Evolutionary conservation across 2,329 filamentous ascomycete species (phyloP).

Genomic region (Colletotrichum nymphaeae): DNA sequence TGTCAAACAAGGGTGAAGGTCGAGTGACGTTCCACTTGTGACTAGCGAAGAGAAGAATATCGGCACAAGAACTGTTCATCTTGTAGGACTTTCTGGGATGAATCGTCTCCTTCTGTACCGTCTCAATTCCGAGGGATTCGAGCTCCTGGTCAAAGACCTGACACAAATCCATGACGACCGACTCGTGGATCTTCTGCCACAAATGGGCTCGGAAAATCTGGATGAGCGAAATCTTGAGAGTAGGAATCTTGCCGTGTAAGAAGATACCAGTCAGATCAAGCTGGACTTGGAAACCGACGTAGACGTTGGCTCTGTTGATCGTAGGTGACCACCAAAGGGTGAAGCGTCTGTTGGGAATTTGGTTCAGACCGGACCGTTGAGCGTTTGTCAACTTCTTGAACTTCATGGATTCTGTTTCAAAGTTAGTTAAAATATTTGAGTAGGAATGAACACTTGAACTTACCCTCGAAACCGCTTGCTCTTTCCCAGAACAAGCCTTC

Average conservation of each 20-base stretch:
- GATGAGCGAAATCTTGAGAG: conserved; percentile 96
- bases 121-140: conserved; percentile 95
- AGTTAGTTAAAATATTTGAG: neutral
- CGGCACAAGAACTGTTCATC: conserved; percentile 99
- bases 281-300: conserved; percentile 99
- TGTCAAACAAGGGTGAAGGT: conserved; percentile 93
- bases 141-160: conserved; percentile 98
- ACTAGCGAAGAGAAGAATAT: conserved; percentile 95
- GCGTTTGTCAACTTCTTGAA: conserved; percentile 99
- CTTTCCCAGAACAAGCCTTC: conserved; percentile 95
- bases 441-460: too few species aligned
- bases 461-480: conserved; percentile 42
- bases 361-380: conserved; percentile 94
- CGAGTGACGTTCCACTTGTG: conserved; percentile 99
- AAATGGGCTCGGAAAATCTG: conserved; percentile 99
- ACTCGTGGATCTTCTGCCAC: conserved; percentile 99
- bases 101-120: conserved; percentile 98
- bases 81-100: conserved; percentile 99
- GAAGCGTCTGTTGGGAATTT: conserved; percentile 98
- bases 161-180: conserved; percentile 97
- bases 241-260: conserved; percentile 98
- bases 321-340: conserved; percentile 97
- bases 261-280: conserved; percentile 98
- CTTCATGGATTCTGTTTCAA: conserved; percentile 75
- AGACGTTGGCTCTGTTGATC: conserved; percentile 96